Conservation (phyloP, 2,329 filamentous ascomycete species). For the Pyrenophora tritici-repentis region DNA sequence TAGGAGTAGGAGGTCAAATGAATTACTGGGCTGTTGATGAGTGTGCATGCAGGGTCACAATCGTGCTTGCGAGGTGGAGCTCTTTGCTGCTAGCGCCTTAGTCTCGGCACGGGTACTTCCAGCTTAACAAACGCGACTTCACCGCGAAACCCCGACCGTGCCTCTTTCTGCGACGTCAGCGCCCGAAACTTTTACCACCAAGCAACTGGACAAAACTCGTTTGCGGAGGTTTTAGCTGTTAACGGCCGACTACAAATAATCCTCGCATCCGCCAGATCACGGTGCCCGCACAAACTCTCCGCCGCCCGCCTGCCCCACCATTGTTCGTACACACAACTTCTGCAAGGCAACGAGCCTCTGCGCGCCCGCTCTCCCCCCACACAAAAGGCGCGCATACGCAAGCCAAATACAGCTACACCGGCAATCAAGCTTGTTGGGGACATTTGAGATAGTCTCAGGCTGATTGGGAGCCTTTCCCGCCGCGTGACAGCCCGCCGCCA, state of each 20-base stretch:
- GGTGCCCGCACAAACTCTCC: constrained; percentile 32
- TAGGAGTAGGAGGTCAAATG: background rate
- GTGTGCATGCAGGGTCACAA: constrained; percentile 1
- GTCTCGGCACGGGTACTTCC: constrained; percentile 23
- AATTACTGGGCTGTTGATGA: background rate
- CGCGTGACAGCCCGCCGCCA: constrained; percentile 49
- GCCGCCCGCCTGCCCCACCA: constrained; percentile 40
- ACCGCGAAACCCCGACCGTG: constrained; percentile 23
- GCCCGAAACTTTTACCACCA: constrained; percentile 23
- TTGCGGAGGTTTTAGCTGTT: constrained; percentile 15
- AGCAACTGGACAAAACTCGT: constrained; percentile 24
- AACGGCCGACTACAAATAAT: constrained; percentile 10
- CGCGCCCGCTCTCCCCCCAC: constrained; percentile 23
- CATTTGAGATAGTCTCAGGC: constrained; percentile 25
- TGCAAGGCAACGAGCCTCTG: constrained; percentile 36
- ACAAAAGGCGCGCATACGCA: constrained; percentile 16
- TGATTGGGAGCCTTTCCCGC: constrained; percentile 43
- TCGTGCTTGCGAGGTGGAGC: constrained; percentile 7
- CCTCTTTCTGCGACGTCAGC: constrained; percentile 27
- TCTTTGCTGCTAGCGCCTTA: constrained; percentile 16
- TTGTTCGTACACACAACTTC: constrained; percentile 35
- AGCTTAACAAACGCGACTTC: constrained; percentile 26
- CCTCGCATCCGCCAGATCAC: constrained; percentile 5
- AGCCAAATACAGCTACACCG: constrained; percentile 12
- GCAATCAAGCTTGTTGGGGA: constrained; percentile 26